Conservation (phyloP, 371 early-diverging fungal genomes). For the Cokeromyces recurvatus region DNA sequence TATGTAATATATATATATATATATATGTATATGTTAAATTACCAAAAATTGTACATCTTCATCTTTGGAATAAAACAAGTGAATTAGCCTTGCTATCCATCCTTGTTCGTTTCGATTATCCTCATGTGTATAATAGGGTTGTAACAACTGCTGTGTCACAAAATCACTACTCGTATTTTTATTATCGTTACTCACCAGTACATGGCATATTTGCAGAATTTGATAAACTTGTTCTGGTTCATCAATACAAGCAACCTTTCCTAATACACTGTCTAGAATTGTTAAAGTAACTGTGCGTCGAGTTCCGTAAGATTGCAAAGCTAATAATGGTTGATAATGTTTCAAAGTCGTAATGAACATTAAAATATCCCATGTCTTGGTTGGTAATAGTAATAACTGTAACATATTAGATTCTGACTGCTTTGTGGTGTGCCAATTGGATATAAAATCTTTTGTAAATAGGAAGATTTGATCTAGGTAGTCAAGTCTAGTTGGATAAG, state of each 20-base stretch:
- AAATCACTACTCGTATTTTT: no score
- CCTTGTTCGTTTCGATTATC: slow-evolving; percentile 9
- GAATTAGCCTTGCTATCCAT: slow-evolving; percentile 80
- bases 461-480: slow-evolving; percentile 86
- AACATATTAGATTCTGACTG: slow-evolving; percentile 60
- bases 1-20: no score
- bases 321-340: slow-evolving; percentile 76
- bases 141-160: slow-evolving; percentile 10
- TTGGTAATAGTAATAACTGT: slow-evolving; percentile 64
- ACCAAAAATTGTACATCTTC: slow-evolving; percentile 72
- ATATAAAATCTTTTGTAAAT: slow-evolving; percentile 69
- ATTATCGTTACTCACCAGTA: slow-evolving; percentile 75
- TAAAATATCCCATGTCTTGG: slow-evolving; percentile 26
- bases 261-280: slow-evolving; percentile 62
- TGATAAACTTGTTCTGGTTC: slow-evolving; percentile 79
- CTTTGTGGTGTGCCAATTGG: slow-evolving; percentile 47
- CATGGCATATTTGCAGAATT: slow-evolving; percentile 75
- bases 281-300: slow-evolving; percentile 80
- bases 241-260: slow-evolving; percentile 61
- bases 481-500: slow-evolving; percentile 83
- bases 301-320: slow-evolving; percentile 73
- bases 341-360: slow-evolving; percentile 31
- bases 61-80: slow-evolving; percentile 68
- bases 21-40: no score
- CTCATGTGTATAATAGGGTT: slow-evolving; percentile 5